phyloP scores from a whole-genome alignment of 768 basidiomycete genomes.

The Lactarius hengduanensis region DNA sequence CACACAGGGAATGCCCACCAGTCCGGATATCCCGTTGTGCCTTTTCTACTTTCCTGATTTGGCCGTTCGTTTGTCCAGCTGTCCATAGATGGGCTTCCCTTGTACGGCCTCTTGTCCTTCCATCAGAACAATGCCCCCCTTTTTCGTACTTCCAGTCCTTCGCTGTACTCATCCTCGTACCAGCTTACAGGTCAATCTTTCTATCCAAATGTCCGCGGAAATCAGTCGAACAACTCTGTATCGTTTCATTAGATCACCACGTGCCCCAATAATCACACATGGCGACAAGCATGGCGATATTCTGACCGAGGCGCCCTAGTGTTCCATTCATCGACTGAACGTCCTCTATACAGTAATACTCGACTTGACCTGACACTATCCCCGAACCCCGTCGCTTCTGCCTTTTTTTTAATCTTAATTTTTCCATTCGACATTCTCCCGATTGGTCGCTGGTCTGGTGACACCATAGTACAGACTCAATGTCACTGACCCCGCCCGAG shows the following conservation, averaged over 20 bases:
- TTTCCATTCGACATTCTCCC: neutral
- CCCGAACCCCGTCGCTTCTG: neutral
- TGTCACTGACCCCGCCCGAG: neutral
- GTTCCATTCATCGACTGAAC: neutral
- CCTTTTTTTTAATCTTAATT: neutral
- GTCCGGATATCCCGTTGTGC: neutral
- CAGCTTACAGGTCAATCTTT: neutral
- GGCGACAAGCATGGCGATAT: neutral
- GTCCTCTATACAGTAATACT: neutral
- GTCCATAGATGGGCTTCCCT: neutral
- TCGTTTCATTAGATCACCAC: neutral
- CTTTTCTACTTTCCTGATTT: conserved; percentile 17
- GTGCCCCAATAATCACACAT: neutral
- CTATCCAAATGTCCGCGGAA: neutral
- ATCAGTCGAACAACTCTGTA: neutral
- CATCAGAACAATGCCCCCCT: conserved; percentile 24
- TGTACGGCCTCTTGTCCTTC: conserved; percentile 8
- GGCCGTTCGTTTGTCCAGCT: conserved; percentile 18
- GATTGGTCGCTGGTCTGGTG: neutral
- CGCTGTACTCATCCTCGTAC: neutral
- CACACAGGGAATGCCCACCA: neutral
- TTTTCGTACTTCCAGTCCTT: conserved; percentile 6
- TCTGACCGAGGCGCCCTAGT: neutral
- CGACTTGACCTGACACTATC: neutral
- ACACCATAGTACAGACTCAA: neutral